A percentile compares a stretch with the other conserved stretches of the same genome.
Conservation (phyloP, 768 basidiomycete genomes). For the Rhodotorula toruloides region DNA sequence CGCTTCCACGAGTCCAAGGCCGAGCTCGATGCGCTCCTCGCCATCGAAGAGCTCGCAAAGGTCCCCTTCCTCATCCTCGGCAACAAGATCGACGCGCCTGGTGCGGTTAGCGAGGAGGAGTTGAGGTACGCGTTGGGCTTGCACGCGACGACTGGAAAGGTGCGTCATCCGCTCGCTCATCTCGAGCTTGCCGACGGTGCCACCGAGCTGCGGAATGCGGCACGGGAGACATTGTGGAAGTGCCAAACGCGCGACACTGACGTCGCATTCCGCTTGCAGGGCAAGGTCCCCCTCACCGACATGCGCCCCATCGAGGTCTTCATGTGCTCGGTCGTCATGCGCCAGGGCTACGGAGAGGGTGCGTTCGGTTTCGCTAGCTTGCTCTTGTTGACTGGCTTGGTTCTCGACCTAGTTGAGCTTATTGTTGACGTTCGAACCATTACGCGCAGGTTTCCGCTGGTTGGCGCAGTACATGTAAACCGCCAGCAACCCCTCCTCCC, state of each 20-base stretch:
- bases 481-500: background rate
- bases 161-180: slow-evolving; percentile 45
- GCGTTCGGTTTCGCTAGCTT: slow-evolving; percentile 53
- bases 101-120: slow-evolving; percentile 96
- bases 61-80: slow-evolving; percentile 98
- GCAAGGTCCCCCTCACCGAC: slow-evolving; percentile 92
- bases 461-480: slow-evolving; percentile 42
- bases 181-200: background rate
- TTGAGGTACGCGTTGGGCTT: slow-evolving; percentile 88
- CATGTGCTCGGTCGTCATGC: slow-evolving; percentile 99
- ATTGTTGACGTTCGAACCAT: too few relatives aligned
- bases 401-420: too few relatives aligned
- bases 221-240: background rate
- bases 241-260: slow-evolving; percentile 20
- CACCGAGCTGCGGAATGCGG: too few relatives aligned
- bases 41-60: slow-evolving; percentile 88
- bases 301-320: slow-evolving; percentile 98
- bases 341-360: slow-evolving; percentile 98
- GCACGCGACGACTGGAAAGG: slow-evolving; percentile 99
- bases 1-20: slow-evolving; percentile 94
- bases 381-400: background rate
- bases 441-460: slow-evolving; percentile 41
- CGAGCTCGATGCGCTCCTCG: slow-evolving; percentile 89
- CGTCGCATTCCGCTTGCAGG: slow-evolving; percentile 52
- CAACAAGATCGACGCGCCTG: slow-evolving; percentile 99